These are phyloP conservation scores for Mycena maculata DNA, from an alignment of 768 basidiomycete species.

Conservation along the genomic window DNA sequence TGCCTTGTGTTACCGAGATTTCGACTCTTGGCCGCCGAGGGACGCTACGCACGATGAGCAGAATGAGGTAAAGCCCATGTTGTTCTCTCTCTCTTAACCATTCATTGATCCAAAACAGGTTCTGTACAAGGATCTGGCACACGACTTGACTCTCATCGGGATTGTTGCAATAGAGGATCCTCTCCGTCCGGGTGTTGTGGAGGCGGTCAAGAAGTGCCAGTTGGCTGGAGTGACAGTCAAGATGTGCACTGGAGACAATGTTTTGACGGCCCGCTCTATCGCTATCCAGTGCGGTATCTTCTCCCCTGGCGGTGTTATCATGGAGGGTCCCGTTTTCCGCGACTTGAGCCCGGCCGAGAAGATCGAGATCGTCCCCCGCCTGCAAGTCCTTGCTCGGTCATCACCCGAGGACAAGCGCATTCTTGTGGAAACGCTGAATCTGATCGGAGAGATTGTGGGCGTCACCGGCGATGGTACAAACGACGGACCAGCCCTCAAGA, in stretches of 20 bases:
- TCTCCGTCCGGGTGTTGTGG: slow-evolving; percentile 86
- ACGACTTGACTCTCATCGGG: slow-evolving; percentile 84
- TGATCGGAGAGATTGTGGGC: slow-evolving; percentile 89
- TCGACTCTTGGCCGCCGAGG: slow-evolving; percentile 85
- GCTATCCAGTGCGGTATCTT: slow-evolving; percentile 97
- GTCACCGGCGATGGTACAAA: slow-evolving; percentile 98
- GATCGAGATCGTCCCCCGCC: slow-evolving; percentile 86
- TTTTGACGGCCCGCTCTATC: slow-evolving; percentile 95
- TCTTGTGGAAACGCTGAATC: slow-evolving; percentile 88
- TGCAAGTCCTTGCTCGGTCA: slow-evolving; percentile 97
- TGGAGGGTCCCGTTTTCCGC: slow-evolving; percentile 97
- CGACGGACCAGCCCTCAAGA: slow-evolving; percentile 95
- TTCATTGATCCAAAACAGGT: slow-evolving; percentile 54
- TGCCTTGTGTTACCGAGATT: slow-evolving; percentile 92
- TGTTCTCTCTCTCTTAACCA: background rate
- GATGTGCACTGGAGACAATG: slow-evolving; percentile 99
- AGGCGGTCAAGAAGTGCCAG: slow-evolving; percentile 89
- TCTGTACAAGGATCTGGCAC: slow-evolving; percentile 73
- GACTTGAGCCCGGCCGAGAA: slow-evolving; percentile 76
- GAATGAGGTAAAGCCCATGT: slow-evolving; percentile 69
- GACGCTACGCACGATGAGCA: slow-evolving; percentile 53
- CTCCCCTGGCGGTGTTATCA: slow-evolving; percentile 92
- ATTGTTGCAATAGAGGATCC: slow-evolving; percentile 98
- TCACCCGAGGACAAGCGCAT: slow-evolving; percentile 97
- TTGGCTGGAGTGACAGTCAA: slow-evolving; percentile 93